Percentiles rank a stretch among this genome's conserved stretches.
Conservation (phyloP, 805 yeast species). For the Myxozyma monticola region DNA sequence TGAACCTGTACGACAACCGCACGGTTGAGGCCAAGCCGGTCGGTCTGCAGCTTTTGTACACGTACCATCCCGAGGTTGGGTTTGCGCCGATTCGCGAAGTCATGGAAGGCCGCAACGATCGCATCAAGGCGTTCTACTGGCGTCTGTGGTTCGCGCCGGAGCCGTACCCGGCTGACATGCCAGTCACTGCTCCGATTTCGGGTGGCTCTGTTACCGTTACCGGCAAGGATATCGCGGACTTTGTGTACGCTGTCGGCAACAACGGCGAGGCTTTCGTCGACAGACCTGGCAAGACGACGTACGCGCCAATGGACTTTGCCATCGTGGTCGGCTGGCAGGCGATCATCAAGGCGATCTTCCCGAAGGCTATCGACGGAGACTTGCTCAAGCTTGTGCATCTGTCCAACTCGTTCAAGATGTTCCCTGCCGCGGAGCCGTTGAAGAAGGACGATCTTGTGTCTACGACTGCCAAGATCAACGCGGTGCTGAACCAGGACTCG, state of each 20-base stretch:
- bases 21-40: constrained; percentile 74
- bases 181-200: constrained; percentile 66
- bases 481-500: constrained; percentile 85
- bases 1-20: constrained; percentile 83
- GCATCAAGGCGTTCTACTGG: constrained; percentile 98
- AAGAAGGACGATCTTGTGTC: constrained; percentile 83
- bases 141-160: constrained; percentile 83
- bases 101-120: constrained; percentile 83
- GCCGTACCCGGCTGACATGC: constrained; percentile 53
- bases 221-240: constrained; percentile 78
- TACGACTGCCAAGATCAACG: constrained; percentile 78
- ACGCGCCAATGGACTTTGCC: constrained; percentile 99
- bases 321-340: constrained; percentile 98
- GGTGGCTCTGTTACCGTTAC: constrained; percentile 71
- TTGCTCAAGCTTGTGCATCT: constrained; percentile 89
- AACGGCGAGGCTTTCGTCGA: constrained; percentile 93
- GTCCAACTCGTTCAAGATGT: constrained; percentile 90
- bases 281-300: constrained; percentile 76
- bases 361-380: constrained; percentile 93
- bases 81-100: constrained; percentile 92
- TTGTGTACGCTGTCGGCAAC: constrained; percentile 96
- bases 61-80: constrained; percentile 82
- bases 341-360: constrained; percentile 97
- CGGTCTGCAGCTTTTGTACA: constrained; percentile 74
- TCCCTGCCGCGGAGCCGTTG: constrained; percentile 87